These are phyloP conservation scores for Linnemannia elongata DNA, from an alignment of 192 early-diverging fungal species.

Conservation along the genomic window DNA sequence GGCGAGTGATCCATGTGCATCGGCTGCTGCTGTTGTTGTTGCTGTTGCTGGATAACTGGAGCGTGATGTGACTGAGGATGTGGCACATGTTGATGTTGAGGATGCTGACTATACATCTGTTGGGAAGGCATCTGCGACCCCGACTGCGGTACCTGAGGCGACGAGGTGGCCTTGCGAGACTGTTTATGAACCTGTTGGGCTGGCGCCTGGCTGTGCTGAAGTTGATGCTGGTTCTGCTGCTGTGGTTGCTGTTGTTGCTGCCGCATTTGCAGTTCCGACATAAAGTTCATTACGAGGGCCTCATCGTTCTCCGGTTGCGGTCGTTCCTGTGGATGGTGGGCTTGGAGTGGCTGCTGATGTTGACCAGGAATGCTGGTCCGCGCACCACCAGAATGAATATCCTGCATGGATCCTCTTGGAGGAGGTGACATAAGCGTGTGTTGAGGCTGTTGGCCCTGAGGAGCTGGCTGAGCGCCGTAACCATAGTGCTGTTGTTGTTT, in stretches of 20 bases:
- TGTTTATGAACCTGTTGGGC: slow-evolving; percentile 8
- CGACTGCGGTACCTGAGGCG: not conserved
- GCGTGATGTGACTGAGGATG: slow-evolving; percentile 14
- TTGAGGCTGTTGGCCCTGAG: slow-evolving; percentile 26
- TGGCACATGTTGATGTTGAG: slow-evolving; percentile 9
- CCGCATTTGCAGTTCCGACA: slow-evolving; percentile 42
- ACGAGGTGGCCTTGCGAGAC: slow-evolving; percentile 8
- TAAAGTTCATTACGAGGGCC: slow-evolving; percentile 39
- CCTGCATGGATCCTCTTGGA: slow-evolving; percentile 30
- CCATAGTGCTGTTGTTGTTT: slow-evolving; percentile 25
- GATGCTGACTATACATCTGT: slow-evolving; percentile 2
- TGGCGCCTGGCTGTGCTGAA: not conserved
- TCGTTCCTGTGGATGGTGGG: slow-evolving; percentile 22
- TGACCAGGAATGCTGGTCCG: slow-evolving; percentile 1
- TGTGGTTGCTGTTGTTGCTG: slow-evolving; percentile 29
- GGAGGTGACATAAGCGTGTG: slow-evolving; percentile 19
- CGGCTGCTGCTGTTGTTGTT: slow-evolving; percentile 15
- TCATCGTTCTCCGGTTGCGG: slow-evolving; percentile 38
- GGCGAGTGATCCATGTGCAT: slow-evolving; percentile 10
- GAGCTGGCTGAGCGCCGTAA: slow-evolving; percentile 12
- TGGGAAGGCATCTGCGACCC: not conserved
- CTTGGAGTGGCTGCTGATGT: slow-evolving; percentile 19
- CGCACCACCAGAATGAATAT: slow-evolving; percentile 20
- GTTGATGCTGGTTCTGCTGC: slow-evolving; percentile 8
- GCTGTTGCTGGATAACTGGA: not conserved